Evolutionary conservation across 2,329 filamentous ascomycete species (phyloP), one percentile per base, ranked within the genome.

Genomic region (Xylariales sp.): DNA sequence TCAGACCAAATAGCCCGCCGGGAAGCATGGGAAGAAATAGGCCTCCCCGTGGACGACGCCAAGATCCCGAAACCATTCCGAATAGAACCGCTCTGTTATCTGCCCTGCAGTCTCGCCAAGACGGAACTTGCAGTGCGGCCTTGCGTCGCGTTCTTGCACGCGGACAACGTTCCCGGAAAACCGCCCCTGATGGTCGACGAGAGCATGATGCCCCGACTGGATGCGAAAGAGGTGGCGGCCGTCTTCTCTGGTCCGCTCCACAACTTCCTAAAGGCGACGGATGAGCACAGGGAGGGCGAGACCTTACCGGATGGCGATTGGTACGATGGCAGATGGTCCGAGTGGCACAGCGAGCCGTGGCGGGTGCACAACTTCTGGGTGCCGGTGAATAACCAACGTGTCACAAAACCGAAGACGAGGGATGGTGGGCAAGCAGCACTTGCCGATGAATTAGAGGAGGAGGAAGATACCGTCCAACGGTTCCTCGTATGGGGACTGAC

Each of bases 401-500:
- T 90, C 15, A 74, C 78, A 8, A 81, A 76, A 61, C 81, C 84
- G 1, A 50, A 46, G 36, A 45, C 53, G 24, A 55, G 57, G 37
- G 49, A 50, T 8, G 49, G 48, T 29, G 56, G 50, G 31, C 50
- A 54, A 37, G 53, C 49, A 11, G 50, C 50, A 12, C 44, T 56
- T 11, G 51, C 49, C 3, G 51, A 53, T n/a, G 53, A 49, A 20
- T 44, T 45, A 15, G 53, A 52, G 25, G 49, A 59, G 46, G 51
- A 77, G 43, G 68, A 74, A 48, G 69, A 67, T 33, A 57, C 4
- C 69, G 69, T 3, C 56, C 66, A 66, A 31, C 71, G 85, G 27
- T 95, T 93, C 64, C 82, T 86, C 51, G 89, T 97, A 4, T 96
- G 90, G 77, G 91, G 91, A 12, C 91, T 97, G 88, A 97, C 91